Percentiles rank a stretch among this genome's conserved stretches.
phyloP scores from a whole-genome alignment of 2,329 filamentous ascomycete species.

The Pestalotiopsis sp. region DNA sequence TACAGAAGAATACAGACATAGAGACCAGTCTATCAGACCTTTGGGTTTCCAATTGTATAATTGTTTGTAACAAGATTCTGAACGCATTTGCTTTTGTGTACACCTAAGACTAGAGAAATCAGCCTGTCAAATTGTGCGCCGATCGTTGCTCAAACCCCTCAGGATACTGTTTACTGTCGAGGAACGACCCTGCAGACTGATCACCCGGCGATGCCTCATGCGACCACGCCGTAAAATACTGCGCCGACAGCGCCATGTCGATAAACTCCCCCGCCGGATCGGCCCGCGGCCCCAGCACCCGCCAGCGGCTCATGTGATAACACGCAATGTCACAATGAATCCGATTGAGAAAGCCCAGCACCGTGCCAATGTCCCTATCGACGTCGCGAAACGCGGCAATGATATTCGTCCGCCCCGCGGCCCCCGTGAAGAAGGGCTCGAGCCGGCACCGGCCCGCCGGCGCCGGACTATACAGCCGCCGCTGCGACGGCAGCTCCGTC shows the following conservation, averaged over 20 bases:
- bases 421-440: background rate
- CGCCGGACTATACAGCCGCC: no score
- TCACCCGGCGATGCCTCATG: background rate
- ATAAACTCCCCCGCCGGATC: background rate
- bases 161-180: background rate
- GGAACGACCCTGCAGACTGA: background rate
- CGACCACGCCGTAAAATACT: slow-evolving; percentile 2
- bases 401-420: background rate
- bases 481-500: background rate
- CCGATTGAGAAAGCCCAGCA: background rate
- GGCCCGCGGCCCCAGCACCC: background rate
- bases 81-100: no score
- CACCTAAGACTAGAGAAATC: no score
- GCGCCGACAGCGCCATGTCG: background rate
- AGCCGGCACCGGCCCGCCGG: background rate
- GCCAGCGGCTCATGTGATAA: background rate
- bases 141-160: background rate
- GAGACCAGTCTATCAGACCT: no score
- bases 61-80: no score
- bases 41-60: no score
- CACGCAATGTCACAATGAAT: background rate
- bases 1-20: background rate
- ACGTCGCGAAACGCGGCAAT: background rate
- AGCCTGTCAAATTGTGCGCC: background rate
- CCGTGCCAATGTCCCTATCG: background rate